Evolutionary conservation across 2,329 filamentous ascomycete genomes (phyloP).

Genomic region (Paracoccidioides brasiliensis): DNA sequence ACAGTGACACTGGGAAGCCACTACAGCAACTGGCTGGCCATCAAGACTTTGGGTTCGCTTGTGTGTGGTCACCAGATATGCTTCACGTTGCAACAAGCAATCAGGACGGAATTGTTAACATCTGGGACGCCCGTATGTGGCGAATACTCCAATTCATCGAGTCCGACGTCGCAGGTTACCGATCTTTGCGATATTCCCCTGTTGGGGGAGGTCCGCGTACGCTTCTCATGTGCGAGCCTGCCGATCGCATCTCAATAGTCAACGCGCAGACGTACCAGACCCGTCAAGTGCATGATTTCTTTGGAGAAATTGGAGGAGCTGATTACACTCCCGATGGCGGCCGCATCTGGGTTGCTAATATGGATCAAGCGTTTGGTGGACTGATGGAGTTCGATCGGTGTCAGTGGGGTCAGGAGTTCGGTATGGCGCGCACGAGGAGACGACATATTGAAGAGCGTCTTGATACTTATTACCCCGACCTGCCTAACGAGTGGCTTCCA

Average conservation of each 20-base stretch:
- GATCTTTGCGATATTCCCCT: conserved; percentile 32
- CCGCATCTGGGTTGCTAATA: conserved; percentile 32
- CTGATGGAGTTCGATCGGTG: conserved; percentile 32
- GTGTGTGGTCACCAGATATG: conserved; percentile 36
- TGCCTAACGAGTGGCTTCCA: conserved; percentile 27
- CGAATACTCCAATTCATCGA: conserved; percentile 27
- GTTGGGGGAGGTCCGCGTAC: conserved; percentile 32
- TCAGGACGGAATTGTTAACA: conserved; percentile 34
- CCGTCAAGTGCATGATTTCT: conserved; percentile 34
- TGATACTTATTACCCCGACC: conserved; percentile 16
- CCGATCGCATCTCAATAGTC: conserved; percentile 33
- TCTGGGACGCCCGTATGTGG: conserved; percentile 35
- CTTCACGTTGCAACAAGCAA: conserved; percentile 35
- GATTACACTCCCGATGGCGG: conserved; percentile 31
- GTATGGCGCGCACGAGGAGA: conserved; percentile 12
- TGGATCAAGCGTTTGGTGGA: conserved; percentile 31
- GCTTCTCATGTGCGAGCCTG: conserved; percentile 31
- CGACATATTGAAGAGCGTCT: conserved; percentile 10
- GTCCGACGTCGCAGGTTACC: conserved; percentile 33
- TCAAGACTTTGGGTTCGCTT: conserved; percentile 34
- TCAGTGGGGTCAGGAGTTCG: conserved; percentile 26
- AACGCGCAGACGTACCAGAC: conserved; percentile 31
- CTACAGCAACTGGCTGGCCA: conserved; percentile 29
- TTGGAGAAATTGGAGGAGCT: conserved; percentile 33
- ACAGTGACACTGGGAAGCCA: conserved; percentile 30